Percentiles rank a stretch among this genome's conserved stretches.
Evolutionary conservation across 1,139 yeast genomes (phyloP).

Genomic region (Blastobotrys capitulatus): DNA sequence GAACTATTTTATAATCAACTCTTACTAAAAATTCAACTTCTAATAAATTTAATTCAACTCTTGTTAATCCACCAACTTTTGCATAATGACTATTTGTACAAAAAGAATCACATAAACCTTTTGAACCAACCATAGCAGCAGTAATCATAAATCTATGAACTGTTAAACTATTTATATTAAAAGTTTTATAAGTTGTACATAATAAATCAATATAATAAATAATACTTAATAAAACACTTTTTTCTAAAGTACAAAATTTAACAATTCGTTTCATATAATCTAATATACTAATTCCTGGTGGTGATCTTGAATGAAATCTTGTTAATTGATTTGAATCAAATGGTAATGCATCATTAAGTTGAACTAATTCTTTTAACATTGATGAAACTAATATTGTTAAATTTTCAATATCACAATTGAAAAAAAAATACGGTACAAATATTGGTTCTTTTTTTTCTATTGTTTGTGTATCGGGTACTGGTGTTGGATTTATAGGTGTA

Average conservation of each 20-base stretch:
- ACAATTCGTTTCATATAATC: conserved; percentile 74
- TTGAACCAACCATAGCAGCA: conserved; percentile 86
- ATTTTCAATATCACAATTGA: conserved; percentile 64
- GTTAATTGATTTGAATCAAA: conserved; percentile 51
- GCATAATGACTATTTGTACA: conserved; percentile 94
- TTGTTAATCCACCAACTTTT: conserved; percentile 89
- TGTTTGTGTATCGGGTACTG: too few species aligned
- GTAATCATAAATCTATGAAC: conserved; percentile 89
- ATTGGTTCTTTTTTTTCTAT: conserved; percentile 16
- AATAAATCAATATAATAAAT: conserved; percentile 85
- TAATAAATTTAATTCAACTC: conserved; percentile 75
- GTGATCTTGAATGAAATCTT: conserved; percentile 86
- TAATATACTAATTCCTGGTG: conserved; percentile 78
- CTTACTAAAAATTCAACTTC: conserved; percentile 82
- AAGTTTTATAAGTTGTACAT: conserved; percentile 70
- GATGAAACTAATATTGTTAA: conserved; percentile 67
- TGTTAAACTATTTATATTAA: conserved; percentile 83
- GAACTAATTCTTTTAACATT: conserved; percentile 69
- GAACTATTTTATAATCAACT: conserved; percentile 72
- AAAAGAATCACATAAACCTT: conserved; percentile 89
- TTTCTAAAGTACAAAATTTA: conserved; percentile 79
- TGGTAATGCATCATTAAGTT: conserved; percentile 56
- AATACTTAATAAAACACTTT: conserved; percentile 71
- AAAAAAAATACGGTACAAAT: conserved; percentile 52
- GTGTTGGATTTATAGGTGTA: too few species aligned